Conservation (phyloP, 2,329 filamentous ascomycete genomes). For the Scolecobasidium constrictum region DNA sequence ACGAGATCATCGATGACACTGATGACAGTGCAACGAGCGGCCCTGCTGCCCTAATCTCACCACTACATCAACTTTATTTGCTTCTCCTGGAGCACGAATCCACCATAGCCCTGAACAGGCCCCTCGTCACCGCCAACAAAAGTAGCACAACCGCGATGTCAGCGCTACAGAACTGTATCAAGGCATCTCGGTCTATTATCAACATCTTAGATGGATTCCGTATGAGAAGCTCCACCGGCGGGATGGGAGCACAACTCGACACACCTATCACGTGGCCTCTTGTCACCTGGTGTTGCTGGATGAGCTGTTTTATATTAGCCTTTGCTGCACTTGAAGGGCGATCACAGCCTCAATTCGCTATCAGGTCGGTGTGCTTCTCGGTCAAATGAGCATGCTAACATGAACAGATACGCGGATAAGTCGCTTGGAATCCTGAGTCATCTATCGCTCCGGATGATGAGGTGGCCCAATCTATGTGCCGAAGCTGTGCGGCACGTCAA, state of each 20-base stretch:
- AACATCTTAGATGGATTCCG: constrained; percentile 26
- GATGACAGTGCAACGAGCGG: constrained; percentile 14
- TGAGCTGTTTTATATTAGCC: constrained; percentile 40
- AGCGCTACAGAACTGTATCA: constrained; percentile 41
- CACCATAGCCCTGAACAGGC: constrained; percentile 40
- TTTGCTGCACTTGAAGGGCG: constrained; percentile 39
- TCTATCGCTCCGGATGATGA: constrained; percentile 17
- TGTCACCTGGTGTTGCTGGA: constrained; percentile 44
- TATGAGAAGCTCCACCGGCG: constrained; percentile 10
- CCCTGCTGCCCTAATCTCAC: background rate
- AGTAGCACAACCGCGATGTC: constrained; percentile 34
- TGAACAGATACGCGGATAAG: constrained; percentile 16
- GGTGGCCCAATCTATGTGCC: constrained; percentile 21
- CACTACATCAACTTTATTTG: constrained; percentile 32
- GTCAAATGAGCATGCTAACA: constrained; percentile 11
- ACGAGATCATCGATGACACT: constrained; percentile 35
- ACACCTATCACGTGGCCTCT: constrained; percentile 38
- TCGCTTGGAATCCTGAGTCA: constrained; percentile 18
- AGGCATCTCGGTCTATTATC: constrained; percentile 38
- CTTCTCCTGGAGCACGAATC: constrained; percentile 38
- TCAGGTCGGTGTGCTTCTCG: constrained; percentile 23
- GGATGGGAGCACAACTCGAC: constrained; percentile 14
- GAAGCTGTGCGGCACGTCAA: constrained; percentile 18
- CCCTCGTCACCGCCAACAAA: constrained; percentile 35
- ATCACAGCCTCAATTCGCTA: constrained; percentile 25